Base-by-base conservation (phyloP, 208 protist species). In the Wallacemonas sp. region DNA sequence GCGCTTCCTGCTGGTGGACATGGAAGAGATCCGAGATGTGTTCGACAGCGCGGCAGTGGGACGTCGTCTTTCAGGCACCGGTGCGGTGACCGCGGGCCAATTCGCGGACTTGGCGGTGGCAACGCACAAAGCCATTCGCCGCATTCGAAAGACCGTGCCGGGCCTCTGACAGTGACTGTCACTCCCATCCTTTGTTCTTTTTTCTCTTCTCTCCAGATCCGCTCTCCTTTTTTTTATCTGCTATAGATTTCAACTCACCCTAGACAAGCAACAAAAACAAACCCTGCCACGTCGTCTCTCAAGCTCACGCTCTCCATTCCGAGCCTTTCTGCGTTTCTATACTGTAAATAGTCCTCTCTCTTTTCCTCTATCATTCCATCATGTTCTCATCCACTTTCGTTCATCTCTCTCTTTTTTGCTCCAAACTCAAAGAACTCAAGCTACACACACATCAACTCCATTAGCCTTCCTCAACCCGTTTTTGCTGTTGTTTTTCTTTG, bases 1-100 rank as follows among this genome's bases (percentile, higher is more conserved):
- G 16, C 73, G 73, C 14, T 67, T 74, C 36, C 26, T 74, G 30
- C 30, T 78, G 6, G 73, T 65, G 16, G 73, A 78, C 32, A 32
- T 78, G 8, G 49, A 60, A 21, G 73, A 78, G 56, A n/a, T 69
- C 16, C 44, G 56, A n/a, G 68, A 68, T 21, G 16, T 52, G 8
- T 24, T 52, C 29, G n/a, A n/a, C n/a, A n/a, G n/a, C n/a, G n/a
- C n/a, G n/a, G n/a, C n/a, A n/a, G n/a, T n/a, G n/a, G n/a, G n/a
- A n/a, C n/a, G n/a, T n/a, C n/a, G n/a, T n/a, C n/a, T n/a, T n/a
- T n/a, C n/a, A n/a, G n/a, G n/a, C n/a, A n/a, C 36, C 36, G 14
- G 14, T 41, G 9, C 9, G 9, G 36, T 41, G 9, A 41, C 36
- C 14, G 36, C 36, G 36, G 9, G 6, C 9, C 9, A 41, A 14